Evolutionary conservation across 345 rosid genomes (phyloP).

Genomic region (Viola odorata): DNA sequence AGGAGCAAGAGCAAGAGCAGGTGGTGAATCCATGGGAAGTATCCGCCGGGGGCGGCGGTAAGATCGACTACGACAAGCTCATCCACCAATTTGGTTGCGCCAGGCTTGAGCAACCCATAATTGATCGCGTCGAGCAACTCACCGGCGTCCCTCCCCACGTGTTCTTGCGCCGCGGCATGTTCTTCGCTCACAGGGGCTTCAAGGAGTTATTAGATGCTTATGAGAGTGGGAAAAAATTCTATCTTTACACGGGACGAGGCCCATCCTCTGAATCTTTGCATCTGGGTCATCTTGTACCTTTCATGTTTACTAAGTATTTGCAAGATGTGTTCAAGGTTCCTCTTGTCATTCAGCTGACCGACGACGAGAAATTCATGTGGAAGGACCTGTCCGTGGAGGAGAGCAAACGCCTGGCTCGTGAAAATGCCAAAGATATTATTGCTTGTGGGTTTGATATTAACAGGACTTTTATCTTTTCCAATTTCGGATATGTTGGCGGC

Average conservation of each 20-base stretch:
- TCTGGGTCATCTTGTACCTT: constrained; percentile 87
- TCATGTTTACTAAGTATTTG: constrained; percentile 94
- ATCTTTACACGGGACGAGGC: constrained; percentile 88
- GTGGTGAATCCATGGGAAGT: constrained; percentile 97
- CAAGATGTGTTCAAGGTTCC: constrained; percentile 93
- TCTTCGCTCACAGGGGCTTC: constrained; percentile 89
- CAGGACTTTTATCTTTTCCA: constrained; percentile 82
- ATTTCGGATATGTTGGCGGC: constrained; percentile 87
- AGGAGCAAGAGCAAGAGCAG: constrained; percentile 12
- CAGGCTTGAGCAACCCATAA: constrained; percentile 49
- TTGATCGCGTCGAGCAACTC: constrained; percentile 68
- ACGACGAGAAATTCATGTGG: constrained; percentile 93
- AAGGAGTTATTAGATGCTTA: constrained; percentile 68
- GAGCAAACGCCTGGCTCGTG: constrained; percentile 83
- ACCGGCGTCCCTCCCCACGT: constrained; percentile 71
- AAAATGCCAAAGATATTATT: constrained; percentile 91
- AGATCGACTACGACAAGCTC: constrained; percentile 87
- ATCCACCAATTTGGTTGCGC: constrained; percentile 89
- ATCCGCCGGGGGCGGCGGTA: constrained; percentile 55
- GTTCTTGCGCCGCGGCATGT: constrained; percentile 85
- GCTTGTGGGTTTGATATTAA: constrained; percentile 90
- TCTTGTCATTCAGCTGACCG: constrained; percentile 87
- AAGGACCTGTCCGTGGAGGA: constrained; percentile 78
- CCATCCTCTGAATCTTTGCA: constrained; percentile 95
- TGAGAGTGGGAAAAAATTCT: constrained; percentile 79